Evolutionary conservation across 2,329 filamentous ascomycete species (phyloP).

Genomic region (Diaporthe longicolla): DNA sequence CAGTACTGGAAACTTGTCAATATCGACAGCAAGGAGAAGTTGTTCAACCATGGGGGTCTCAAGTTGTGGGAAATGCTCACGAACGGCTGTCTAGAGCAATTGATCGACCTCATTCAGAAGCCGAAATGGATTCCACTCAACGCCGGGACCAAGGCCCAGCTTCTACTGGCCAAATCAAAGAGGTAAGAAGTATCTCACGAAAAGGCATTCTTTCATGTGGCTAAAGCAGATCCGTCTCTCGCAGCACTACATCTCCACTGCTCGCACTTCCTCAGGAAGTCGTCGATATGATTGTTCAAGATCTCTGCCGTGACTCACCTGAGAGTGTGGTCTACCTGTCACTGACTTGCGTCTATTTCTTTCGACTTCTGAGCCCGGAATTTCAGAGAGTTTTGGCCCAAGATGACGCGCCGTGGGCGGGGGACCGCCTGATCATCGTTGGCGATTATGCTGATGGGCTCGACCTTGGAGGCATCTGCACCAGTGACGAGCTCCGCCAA

Average conservation of each 20-base stretch:
- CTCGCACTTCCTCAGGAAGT: not conserved
- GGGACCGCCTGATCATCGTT: not conserved
- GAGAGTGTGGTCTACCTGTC: not conserved
- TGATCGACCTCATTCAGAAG: not conserved
- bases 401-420: constrained; percentile 1
- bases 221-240: not conserved
- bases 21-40: not conserved
- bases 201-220: not conserved
- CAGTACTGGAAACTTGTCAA: constrained; percentile 8
- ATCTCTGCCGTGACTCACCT: not conserved
- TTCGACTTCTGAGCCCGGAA: not conserved
- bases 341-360: constrained; percentile 2
- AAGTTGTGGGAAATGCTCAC: not conserved
- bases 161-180: not conserved
- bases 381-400: not conserved
- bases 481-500: not conserved
- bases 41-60: not conserved
- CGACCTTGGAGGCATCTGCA: not conserved
- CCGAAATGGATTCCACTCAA: constrained; percentile 4
- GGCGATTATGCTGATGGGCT: not conserved
- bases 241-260: not conserved
- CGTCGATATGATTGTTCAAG: not conserved
- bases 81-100: not conserved
- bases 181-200: not conserved
- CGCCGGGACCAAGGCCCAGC: too few species aligned